Conservation (phyloP, 2,329 filamentous ascomycete genomes). For the Hypoxylon sp. region DNA sequence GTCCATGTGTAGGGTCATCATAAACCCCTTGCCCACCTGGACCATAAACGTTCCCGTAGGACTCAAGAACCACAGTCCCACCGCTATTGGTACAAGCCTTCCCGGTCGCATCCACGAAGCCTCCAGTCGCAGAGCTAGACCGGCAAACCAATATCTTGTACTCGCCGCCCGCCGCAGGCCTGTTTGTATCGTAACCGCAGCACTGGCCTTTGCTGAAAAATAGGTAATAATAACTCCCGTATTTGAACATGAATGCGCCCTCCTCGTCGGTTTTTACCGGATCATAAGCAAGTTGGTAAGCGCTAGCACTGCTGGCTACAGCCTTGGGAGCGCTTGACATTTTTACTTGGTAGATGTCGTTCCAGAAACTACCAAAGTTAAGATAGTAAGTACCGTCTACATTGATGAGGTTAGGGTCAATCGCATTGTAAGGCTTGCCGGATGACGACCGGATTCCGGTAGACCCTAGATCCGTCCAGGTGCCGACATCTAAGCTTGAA, state of each 20-base stretch:
- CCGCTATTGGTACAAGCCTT: slow-evolving; percentile 57
- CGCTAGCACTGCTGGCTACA: slow-evolving; percentile 61
- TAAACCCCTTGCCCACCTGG: slow-evolving; percentile 72
- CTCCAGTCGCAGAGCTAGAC: slow-evolving; percentile 64
- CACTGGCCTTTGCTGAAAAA: slow-evolving; percentile 73
- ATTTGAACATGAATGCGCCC: slow-evolving; percentile 67
- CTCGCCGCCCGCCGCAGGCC: slow-evolving; percentile 68
- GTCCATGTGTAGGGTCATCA: slow-evolving; percentile 52
- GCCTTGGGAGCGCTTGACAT: slow-evolving; percentile 60
- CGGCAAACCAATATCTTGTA: slow-evolving; percentile 75
- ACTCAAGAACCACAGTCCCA: slow-evolving; percentile 72
- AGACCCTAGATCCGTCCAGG: slow-evolving; percentile 72
- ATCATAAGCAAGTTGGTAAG: slow-evolving; percentile 68
- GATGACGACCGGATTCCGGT: slow-evolving; percentile 65
- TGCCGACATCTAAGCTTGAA: slow-evolving; percentile 64
- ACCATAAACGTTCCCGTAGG: slow-evolving; percentile 73
- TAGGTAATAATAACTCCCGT: slow-evolving; percentile 71
- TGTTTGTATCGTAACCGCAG: slow-evolving; percentile 66
- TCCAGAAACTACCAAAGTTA: slow-evolving; percentile 79
- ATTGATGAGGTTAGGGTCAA: slow-evolving; percentile 70
- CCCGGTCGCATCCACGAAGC: slow-evolving; percentile 58
- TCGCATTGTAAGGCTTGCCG: slow-evolving; percentile 68
- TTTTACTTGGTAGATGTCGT: slow-evolving; percentile 71
- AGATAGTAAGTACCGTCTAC: slow-evolving; percentile 62
- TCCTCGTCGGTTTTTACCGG: slow-evolving; percentile 66